These are phyloP conservation scores for Iris macrosiphon DNA, from an alignment of 106 monocot species.

Conservation along the genomic window DNA sequence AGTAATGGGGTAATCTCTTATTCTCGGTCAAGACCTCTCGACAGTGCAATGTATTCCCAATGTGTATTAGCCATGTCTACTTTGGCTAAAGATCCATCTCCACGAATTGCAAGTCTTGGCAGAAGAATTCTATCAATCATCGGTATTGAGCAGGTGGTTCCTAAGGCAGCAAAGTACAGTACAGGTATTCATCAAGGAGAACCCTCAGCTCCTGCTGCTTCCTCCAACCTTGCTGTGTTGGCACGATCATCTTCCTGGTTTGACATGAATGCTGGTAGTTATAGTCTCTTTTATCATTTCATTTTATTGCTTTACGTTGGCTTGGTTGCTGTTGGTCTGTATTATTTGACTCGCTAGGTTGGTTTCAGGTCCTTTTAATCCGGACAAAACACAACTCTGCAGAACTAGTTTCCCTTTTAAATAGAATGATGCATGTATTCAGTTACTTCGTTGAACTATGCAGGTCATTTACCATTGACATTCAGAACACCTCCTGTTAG, in stretches of 20 bases:
- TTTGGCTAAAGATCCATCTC: constrained; percentile 68
- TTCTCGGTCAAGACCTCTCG: constrained; percentile 25
- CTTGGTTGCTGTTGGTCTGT: no score
- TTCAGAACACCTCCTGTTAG: constrained; percentile 89
- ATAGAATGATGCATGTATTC: no score
- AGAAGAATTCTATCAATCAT: constrained; percentile 56
- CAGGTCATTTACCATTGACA: constrained; percentile 56
- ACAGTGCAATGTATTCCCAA: constrained; percentile 39
- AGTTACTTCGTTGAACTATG: no score
- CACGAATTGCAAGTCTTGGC: constrained; percentile 48
- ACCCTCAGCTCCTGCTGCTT: constrained; percentile 18
- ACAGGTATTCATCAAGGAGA: constrained; percentile 38
- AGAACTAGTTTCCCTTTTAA: no score
- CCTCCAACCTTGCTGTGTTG: constrained; percentile 43
- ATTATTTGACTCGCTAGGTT: no score
- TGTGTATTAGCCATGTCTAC: constrained; percentile 58
- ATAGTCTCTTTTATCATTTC: no score
- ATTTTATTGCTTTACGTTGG: not conserved
- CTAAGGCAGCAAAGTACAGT: constrained; percentile 28
- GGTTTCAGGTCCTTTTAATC: no score
- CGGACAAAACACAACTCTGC: no score
- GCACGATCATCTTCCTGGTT: constrained; percentile 81
- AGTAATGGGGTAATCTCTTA: constrained; percentile 52
- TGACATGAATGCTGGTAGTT: constrained; percentile 76
- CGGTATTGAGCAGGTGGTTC: constrained; percentile 66